phyloP scores from a whole-genome alignment of 1,139 yeast genomes.

The Yarrowia galli region DNA sequence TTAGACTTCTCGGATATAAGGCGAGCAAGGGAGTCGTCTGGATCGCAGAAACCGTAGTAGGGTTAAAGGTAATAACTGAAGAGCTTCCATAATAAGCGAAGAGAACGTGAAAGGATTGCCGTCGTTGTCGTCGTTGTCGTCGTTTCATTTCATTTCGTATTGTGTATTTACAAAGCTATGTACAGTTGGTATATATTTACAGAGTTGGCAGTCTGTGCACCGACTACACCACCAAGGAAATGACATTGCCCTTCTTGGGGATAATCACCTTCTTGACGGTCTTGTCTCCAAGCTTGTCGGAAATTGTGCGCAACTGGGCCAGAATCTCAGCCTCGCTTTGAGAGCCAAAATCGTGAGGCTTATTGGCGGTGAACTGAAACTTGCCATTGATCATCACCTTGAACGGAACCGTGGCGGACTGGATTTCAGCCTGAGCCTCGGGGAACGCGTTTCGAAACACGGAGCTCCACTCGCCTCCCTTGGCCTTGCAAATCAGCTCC shows the following conservation, averaged over 20 bases:
- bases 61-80: neutral
- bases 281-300: slow-evolving; percentile 31
- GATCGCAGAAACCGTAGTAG: neutral
- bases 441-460: slow-evolving; percentile 57
- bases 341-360: slow-evolving; percentile 34
- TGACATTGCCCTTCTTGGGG: slow-evolving; percentile 20
- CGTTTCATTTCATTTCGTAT: no score
- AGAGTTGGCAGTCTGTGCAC: neutral
- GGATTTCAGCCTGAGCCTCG: slow-evolving; percentile 41
- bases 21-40: slow-evolving; percentile 15
- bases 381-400: slow-evolving; percentile 42
- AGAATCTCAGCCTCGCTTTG: slow-evolving; percentile 18
- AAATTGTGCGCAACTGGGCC: slow-evolving; percentile 14
- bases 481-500: slow-evolving; percentile 57
- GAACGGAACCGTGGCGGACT: slow-evolving; percentile 40
- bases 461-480: slow-evolving; percentile 56
- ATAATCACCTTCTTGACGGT: slow-evolving; percentile 30
- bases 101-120: slow-evolving; percentile 8
- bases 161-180: neutral
- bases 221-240: slow-evolving; percentile 24
- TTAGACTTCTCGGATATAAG: slow-evolving; percentile 13
- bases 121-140: no score
- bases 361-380: slow-evolving; percentile 23
- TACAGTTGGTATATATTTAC: neutral
- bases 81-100: no score